Evolutionary conservation across 2,329 filamentous ascomycete species (phyloP), one percentile per base, ranked within the genome.

Genomic region (Pseudogymnoascus sp.): DNA sequence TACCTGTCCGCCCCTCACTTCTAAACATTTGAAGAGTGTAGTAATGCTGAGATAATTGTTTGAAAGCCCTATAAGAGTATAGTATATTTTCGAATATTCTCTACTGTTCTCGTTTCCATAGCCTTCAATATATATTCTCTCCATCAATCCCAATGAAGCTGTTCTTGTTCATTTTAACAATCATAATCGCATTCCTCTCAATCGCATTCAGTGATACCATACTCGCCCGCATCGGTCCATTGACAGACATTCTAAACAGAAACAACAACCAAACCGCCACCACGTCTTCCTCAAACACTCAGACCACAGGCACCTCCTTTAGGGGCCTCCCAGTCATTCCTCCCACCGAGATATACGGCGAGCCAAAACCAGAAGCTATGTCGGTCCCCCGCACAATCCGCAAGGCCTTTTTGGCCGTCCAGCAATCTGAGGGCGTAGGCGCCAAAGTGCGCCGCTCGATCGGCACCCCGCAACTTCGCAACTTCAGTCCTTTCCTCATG

Each of bases 401-500:
- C 68, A 90, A 93, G 77, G 86, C 89, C 68, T 93, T 97, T 76
- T 82, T 91, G 50, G 93, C 93, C 65, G 77, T 88, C 65, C 91
- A 96, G 76, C 90, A 96, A 76, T 80, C 90, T 29, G 93, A 97
- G 76, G 93, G 93, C 47, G 91, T 87, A 0, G 93, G 95, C 63
- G 93, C 93, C 4, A 83, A 86, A 66, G 93, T 97, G 13, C 86
- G 93, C 67, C 86, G 93, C 64, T 93, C 90, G 44, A 90, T 97
- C 68, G 93, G 93, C 69, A 96, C 91, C 0, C 82, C 89, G 4
- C 82, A 89, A 68, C 82, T 97, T 21, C 86, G 87, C 72, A 91
- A 96, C 79, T 88, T 97, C 75, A 90, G 87, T 13, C 95, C 93
- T 0, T 97, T 97, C 77, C 82, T 97, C 50, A 96, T 97, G 92